Base-by-base conservation (phyloP, 176 grass and related monocot genomes). In the Tuctoria greenei region DNA sequence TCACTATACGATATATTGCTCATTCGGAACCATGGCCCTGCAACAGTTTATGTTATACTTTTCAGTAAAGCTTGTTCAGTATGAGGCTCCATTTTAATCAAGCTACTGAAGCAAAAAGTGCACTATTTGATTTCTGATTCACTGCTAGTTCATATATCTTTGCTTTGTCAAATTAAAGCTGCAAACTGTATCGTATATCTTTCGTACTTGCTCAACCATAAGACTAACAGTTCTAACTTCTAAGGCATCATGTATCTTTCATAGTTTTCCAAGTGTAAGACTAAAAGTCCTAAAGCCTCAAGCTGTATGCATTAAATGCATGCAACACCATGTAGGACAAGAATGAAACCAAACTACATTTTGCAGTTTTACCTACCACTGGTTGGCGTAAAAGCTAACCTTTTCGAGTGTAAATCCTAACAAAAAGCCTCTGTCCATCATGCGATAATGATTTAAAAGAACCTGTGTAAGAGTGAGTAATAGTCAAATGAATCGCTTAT, bases 391-490 rank as follows among this genome's bases (percentile, higher is more conserved):
- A 64, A 73, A 83, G 31, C 44, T 43, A 84, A 92, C 91, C 95
- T 92, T 98, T 98, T 90, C 91, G 91, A 79, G 75, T 88, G 84
- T 93, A 94, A 74, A 98, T 75, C 70, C 89, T 93, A 61, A 98
- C 77, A 61, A 98, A 98, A 83, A 98, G 95, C n/a, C 82, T 73
- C 83, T 98, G 95, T 28, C 24, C 82, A 76, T 87, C 88, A 88
- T 92, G 64, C 14, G 84, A 88, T 61, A 98, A 81, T 7, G 61
- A 90, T 23, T 85, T 85, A 75, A 98, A 90, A 75, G 82, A 88
- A 51, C 73, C 91, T 98, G 86, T 74, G 64, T 71, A 57, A 83
- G 14, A 86, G 68, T 45, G 55, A 59, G 69, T 16, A 75, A 2
- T 41, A 26, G 46, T 69, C 21, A 34, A 38, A 69, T 25, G 20